These are phyloP conservation scores for Stellera chamaejasme DNA, from an alignment of 345 rosid genomes.

Conservation along the genomic window DNA sequence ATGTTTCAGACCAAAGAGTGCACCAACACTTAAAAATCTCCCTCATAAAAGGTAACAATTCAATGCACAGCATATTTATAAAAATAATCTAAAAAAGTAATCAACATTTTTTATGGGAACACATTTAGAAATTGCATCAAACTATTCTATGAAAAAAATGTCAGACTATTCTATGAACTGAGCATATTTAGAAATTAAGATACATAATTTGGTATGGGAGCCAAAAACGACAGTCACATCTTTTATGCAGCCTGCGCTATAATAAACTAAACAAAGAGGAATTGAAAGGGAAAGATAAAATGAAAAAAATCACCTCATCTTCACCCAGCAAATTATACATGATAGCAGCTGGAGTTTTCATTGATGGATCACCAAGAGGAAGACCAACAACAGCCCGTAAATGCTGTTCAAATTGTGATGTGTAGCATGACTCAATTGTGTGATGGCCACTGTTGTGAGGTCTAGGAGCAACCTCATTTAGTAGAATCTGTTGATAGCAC, in stretches of 20 bases:
- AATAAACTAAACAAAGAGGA: not conserved
- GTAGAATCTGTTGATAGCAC: constrained; percentile 43
- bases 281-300: not conserved
- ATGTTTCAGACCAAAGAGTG: too few relatives aligned
- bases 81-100: too few relatives aligned
- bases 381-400: constrained; percentile 86
- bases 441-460: constrained; percentile 99
- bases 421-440: constrained; percentile 88
- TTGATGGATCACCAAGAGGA: constrained; percentile 95
- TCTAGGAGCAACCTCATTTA: constrained; percentile 98
- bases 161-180: not conserved
- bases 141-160: not conserved
- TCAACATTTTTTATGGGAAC: too few relatives aligned
- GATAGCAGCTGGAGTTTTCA: constrained; percentile 86
- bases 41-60: too few relatives aligned
- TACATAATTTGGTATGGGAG: not conserved
- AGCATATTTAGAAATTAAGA: not conserved
- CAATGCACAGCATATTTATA: too few relatives aligned
- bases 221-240: too few relatives aligned
- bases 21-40: too few relatives aligned
- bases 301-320: constrained; percentile 49
- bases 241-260: not conserved
- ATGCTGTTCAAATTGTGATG: constrained; percentile 93
- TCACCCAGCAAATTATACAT: constrained; percentile 94
- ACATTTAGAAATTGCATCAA: not conserved